Conservation (phyloP, 768 basidiomycete genomes). For the Boletus coccyginus region DNA sequence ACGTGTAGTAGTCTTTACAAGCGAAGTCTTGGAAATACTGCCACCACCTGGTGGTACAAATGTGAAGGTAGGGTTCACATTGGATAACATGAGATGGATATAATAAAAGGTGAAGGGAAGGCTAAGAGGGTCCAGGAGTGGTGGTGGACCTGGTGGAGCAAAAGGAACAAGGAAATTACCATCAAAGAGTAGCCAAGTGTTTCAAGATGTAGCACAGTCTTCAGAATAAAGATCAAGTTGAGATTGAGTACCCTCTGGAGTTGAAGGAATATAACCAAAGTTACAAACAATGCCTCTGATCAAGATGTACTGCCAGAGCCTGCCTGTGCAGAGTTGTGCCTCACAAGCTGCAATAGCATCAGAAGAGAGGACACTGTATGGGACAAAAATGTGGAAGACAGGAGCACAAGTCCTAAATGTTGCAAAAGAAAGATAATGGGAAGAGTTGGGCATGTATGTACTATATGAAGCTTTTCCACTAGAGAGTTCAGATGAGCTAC, state of each 20-base stretch:
- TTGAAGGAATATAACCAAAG: constrained; percentile 68
- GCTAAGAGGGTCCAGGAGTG: constrained; percentile 53
- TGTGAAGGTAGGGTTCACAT: constrained; percentile 23
- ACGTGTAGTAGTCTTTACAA: constrained; percentile 36
- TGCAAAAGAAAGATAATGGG: constrained; percentile 63
- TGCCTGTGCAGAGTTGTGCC: constrained; percentile 60
- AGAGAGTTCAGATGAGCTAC: constrained; percentile 23
- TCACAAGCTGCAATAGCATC: constrained; percentile 56
- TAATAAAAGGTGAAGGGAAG: constrained; percentile 80
- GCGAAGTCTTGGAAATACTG: constrained; percentile 45
- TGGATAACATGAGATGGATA: constrained; percentile 53
- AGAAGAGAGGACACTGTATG: constrained; percentile 53
- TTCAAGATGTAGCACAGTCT: constrained; percentile 18
- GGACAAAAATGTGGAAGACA: constrained; percentile 70
- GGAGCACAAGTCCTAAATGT: constrained; percentile 68
- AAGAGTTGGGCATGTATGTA: constrained; percentile 29
- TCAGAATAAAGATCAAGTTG: constrained; percentile 18
- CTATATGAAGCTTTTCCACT: constrained; percentile 16
- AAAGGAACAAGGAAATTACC: constrained; percentile 62
- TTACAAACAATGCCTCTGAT: constrained; percentile 79
- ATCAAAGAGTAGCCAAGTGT: constrained; percentile 74
- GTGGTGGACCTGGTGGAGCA: constrained; percentile 49
- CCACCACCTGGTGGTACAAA: constrained; percentile 30
- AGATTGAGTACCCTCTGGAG: constrained; percentile 26
- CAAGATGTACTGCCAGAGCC: constrained; percentile 74